Percentiles rank a stretch among this genome's conserved stretches.
Conservation (phyloP, 1,284 basidiomycete species). For the Takashimella tepidaria region DNA sequence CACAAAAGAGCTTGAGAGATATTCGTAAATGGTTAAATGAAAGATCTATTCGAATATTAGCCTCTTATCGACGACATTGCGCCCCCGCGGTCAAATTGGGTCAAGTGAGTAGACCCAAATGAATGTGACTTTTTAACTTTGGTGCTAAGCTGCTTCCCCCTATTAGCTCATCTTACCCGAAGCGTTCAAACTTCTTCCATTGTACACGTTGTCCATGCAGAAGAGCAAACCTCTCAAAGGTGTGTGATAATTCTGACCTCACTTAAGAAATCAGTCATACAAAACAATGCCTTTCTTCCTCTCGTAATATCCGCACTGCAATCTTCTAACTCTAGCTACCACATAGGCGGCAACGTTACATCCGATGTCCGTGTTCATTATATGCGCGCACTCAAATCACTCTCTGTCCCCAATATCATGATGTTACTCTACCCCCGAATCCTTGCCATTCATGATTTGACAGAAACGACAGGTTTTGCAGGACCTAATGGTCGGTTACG, state of each 20-base stretch:
- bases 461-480: slow-evolving; percentile 62
- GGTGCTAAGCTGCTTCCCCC: no score
- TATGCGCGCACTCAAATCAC: slow-evolving; percentile 67
- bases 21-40: slow-evolving; percentile 83
- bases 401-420: slow-evolving; percentile 65
- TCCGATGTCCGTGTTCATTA: slow-evolving; percentile 89
- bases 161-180: slow-evolving; percentile 98
- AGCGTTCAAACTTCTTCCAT: slow-evolving; percentile 80
- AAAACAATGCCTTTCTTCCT: slow-evolving; percentile 1
- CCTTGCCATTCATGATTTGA: slow-evolving; percentile 81
- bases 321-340: slow-evolving; percentile 51
- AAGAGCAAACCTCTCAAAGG: slow-evolving; percentile 94
- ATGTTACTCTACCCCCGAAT: slow-evolving; percentile 84
- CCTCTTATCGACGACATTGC: slow-evolving; percentile 87
- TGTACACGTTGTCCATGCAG: slow-evolving; percentile 76
- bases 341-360: slow-evolving; percentile 80
- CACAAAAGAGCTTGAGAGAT: slow-evolving; percentile 60
- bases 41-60: slow-evolving; percentile 72
- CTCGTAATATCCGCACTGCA: neutral
- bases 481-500: slow-evolving; percentile 57
- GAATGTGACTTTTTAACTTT: slow-evolving; percentile 3
- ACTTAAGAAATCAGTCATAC: neutral
- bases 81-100: slow-evolving; percentile 73
- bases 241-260: no score
- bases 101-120: slow-evolving; percentile 63